Evolutionary conservation across 306 rosid genomes (phyloP), one percentile per base, ranked within the genome.

Genomic region (Rubus idaeus): DNA sequence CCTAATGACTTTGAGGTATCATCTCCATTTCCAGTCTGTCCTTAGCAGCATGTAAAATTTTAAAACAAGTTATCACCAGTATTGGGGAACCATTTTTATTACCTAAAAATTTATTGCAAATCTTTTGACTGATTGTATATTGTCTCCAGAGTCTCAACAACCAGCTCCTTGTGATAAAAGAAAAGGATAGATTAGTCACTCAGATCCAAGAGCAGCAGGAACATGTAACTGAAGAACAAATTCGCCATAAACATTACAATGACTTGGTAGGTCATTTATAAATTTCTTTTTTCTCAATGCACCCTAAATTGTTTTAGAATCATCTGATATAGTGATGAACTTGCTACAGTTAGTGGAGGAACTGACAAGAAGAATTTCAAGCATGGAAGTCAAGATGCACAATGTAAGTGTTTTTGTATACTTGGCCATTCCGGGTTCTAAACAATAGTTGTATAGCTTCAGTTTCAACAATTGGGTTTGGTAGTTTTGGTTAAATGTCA

Each of bases 291-390:
- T 77, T 77, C 75, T 86, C 68, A 30, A 44, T 69, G 76, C 44
- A 21, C 50, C 35, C 61, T 76, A 52, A 62, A 41, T 57, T 52
- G 41, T 70, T 18, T 41, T 17, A 26, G 26, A 67, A 68, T 70
- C 40, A 55, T 68, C 44, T 67, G 16, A 30, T 58, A 56, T 18
- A 30, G 13, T 76, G 69, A 58, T 65, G 35, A 74, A 53, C 41
- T 46, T 71, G 23, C 42, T 84, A 68, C 91, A 94, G 94, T 75
- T 94, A 50, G 84, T 81, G 44, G 90, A 86, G 78, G 93, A 90
- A 69, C 84, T 91, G 76, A 84, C 68, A 16, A 49, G 30, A 69
- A 88, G 82, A 88, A 86, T 87, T 77, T 87, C 90, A 61, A 37
- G 82, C 74, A 70, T 82, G 83, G 93, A 90, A 78, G 77, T 75